These are phyloP conservation scores for Lophiotrema nucula DNA, from an alignment of 495 filamentous ascomycete species.

Conservation along the genomic window DNA sequence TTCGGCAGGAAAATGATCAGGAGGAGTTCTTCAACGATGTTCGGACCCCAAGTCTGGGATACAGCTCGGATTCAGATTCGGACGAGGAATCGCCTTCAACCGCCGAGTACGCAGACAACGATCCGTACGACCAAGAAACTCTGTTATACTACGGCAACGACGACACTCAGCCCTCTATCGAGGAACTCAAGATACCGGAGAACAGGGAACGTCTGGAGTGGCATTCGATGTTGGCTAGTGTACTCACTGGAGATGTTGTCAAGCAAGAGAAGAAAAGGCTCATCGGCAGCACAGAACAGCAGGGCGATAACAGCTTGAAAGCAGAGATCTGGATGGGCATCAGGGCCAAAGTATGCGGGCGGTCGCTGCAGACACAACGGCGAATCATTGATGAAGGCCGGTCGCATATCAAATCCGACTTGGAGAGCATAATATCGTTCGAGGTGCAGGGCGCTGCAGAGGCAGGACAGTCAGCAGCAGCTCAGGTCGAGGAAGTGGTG, in stretches of 20 bases:
- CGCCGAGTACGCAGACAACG: slow-evolving; percentile 75
- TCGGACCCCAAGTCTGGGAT: slow-evolving; percentile 60
- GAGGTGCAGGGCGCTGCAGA: slow-evolving; percentile 91
- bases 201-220: slow-evolving; percentile 93
- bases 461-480: slow-evolving; percentile 77
- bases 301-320: slow-evolving; percentile 68
- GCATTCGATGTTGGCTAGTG: slow-evolving; percentile 96
- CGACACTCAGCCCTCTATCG: slow-evolving; percentile 80
- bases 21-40: slow-evolving; percentile 73
- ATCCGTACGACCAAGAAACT: slow-evolving; percentile 87
- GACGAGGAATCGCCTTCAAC: slow-evolving; percentile 87
- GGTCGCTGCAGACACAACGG: slow-evolving; percentile 76
- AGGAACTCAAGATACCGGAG: slow-evolving; percentile 82
- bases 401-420: slow-evolving; percentile 60
- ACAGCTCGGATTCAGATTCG: slow-evolving; percentile 77
- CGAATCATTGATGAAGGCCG: slow-evolving; percentile 81
- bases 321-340: slow-evolving; percentile 89
- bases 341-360: slow-evolving; percentile 74
- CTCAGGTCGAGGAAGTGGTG: slow-evolving; percentile 87
- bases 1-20: slow-evolving; percentile 65
- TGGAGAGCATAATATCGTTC: slow-evolving; percentile 88
- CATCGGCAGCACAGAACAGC: slow-evolving; percentile 76
- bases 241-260: slow-evolving; percentile 94
- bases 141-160: slow-evolving; percentile 85
- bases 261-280: slow-evolving; percentile 95